phyloP scores from a whole-genome alignment of 306 rosid genomes.

The Lathyrus oleraceus region DNA sequence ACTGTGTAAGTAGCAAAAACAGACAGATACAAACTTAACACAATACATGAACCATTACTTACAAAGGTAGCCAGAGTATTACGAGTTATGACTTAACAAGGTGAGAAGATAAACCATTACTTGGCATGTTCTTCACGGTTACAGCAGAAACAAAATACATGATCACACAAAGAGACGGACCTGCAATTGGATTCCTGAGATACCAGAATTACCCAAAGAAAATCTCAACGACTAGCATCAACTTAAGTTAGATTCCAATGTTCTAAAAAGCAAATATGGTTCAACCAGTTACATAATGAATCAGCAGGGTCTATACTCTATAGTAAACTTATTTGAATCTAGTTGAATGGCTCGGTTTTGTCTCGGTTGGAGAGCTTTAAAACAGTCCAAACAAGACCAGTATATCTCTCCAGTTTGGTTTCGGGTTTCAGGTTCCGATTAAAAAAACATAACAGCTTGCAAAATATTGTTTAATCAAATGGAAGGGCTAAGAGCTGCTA shows the following conservation, averaged over 20 bases:
- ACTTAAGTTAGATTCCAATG: not conserved
- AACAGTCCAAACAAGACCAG: not conserved
- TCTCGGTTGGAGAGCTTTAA: not conserved
- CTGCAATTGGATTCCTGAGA: not conserved
- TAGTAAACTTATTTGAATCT: no score
- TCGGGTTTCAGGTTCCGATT: not conserved
- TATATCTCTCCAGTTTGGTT: not conserved
- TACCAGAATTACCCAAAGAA: not conserved
- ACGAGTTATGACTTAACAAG: not conserved
- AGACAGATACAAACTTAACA: not conserved
- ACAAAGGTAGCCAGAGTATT: no score
- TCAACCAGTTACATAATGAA: not conserved
- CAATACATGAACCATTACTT: no score
- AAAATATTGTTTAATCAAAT: no score
- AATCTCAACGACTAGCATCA: not conserved
- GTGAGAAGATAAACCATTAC: not conserved
- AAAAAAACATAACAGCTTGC: not conserved
- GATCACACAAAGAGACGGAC: not conserved
- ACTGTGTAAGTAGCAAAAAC: not conserved
- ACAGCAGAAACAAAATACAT: not conserved
- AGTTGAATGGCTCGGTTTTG: not conserved
- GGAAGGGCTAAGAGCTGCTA: no score
- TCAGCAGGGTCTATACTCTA: not conserved
- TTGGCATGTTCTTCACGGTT: not conserved
- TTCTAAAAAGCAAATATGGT: not conserved